A percentile compares a stretch with the other conserved stretches of the same genome.
These are phyloP conservation scores for Asterella californica DNA, from an alignment of 225 moss, liverwort and hornwort genomes.

Conservation along the genomic window DNA sequence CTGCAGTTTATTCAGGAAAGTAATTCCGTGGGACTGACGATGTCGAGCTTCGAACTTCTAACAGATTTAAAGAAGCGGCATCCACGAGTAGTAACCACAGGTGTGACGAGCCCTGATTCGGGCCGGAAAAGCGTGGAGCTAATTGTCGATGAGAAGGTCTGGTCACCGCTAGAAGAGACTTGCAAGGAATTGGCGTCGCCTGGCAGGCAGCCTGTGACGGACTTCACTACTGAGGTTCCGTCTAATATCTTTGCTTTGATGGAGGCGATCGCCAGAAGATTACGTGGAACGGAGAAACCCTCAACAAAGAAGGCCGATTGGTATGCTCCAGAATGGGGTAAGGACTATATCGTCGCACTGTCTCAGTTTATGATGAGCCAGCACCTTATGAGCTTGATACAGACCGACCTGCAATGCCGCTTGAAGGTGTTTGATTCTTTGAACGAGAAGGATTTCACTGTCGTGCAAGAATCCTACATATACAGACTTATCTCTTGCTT, in stretches of 20 bases:
- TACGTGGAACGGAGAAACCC: background rate
- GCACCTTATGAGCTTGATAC: slow-evolving; percentile 22
- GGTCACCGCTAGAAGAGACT: slow-evolving; percentile 34
- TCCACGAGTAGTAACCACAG: slow-evolving; percentile 25
- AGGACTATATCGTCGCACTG: background rate
- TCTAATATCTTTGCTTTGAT: slow-evolving; percentile 12
- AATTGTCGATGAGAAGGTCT: slow-evolving; percentile 21
- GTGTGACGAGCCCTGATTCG: background rate
- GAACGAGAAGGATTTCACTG: background rate
- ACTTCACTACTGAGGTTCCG: slow-evolving; percentile 11
- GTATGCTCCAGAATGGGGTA: background rate
- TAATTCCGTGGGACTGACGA: slow-evolving; percentile 22
- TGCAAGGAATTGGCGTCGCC: background rate
- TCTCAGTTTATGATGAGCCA: slow-evolving; percentile 20
- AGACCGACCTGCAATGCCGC: slow-evolving; percentile 21
- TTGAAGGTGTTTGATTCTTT: slow-evolving; percentile 23
- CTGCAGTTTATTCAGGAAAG: slow-evolving; percentile 18
- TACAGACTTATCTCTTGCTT: background rate
- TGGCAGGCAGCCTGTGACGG: background rate
- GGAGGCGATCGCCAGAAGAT: background rate
- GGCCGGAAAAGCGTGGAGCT: background rate
- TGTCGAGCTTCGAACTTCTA: slow-evolving; percentile 28
- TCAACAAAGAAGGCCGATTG: background rate
- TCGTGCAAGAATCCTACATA: background rate
- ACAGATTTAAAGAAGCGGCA: slow-evolving; percentile 35